phyloP scores from a whole-genome alignment of 495 filamentous ascomycete genomes.

The Pyrenula massariospora region DNA sequence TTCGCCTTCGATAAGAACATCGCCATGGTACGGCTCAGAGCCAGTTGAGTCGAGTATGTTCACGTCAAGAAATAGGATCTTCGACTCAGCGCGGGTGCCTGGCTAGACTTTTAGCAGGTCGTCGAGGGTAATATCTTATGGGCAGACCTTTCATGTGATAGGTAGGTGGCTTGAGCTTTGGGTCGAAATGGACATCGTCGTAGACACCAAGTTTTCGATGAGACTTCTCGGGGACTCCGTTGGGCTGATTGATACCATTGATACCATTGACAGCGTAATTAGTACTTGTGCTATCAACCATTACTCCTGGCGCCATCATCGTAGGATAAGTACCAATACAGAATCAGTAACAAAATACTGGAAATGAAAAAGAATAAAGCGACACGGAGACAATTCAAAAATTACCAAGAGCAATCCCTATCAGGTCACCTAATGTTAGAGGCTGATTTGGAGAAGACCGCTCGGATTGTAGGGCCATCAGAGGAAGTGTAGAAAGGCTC shows the following conservation, averaged over 20 bases:
- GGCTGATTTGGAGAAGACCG: too few species aligned
- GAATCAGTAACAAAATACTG: background rate
- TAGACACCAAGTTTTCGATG: background rate
- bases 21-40: constrained; percentile 29
- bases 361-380: background rate
- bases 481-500: too few species aligned
- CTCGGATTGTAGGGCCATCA: too few species aligned
- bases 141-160: constrained; percentile 9
- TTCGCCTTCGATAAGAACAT: constrained; percentile 33
- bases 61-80: constrained; percentile 32
- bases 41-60: constrained; percentile 39
- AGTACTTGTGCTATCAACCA: background rate
- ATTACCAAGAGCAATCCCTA: too few species aligned
- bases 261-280: background rate
- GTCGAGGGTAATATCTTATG: too few species aligned
- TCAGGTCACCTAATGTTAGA: too few species aligned
- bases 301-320: background rate
- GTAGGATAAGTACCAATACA: too few species aligned
- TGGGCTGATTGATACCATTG: too few species aligned
- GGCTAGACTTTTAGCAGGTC: too few species aligned
- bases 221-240: too few species aligned
- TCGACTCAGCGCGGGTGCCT: constrained; percentile 23
- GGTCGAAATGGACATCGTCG: constrained; percentile 4
- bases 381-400: background rate
- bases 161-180: constrained; percentile 7